Percentiles rank a stretch among this genome's conserved stretches.
Conservation (phyloP, 1,284 basidiomycete genomes). For the Laetiporus sulphureus region DNA sequence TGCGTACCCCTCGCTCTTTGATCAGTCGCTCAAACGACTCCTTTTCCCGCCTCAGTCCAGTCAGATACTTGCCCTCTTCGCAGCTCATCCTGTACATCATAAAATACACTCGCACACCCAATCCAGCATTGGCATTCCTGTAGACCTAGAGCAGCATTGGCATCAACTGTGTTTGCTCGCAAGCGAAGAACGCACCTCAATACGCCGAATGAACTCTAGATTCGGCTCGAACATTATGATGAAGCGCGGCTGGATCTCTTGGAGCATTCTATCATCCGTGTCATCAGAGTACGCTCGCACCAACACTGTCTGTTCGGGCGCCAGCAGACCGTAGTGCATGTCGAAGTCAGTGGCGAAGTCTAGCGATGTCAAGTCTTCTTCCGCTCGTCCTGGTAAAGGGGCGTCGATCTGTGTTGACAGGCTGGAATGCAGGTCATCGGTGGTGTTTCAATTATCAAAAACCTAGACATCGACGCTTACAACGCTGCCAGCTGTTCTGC, state of each 20-base stretch:
- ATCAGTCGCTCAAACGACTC: constrained; percentile 93
- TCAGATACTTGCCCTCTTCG: constrained; percentile 94
- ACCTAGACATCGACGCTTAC: no score
- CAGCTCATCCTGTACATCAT: constrained; percentile 90
- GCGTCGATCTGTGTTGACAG: constrained; percentile 12
- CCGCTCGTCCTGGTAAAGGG: constrained; percentile 17
- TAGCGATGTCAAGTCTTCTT: constrained; percentile 51
- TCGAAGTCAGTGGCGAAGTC: constrained; percentile 72
- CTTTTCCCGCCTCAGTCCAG: constrained; percentile 85
- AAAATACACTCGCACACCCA: constrained; percentile 91
- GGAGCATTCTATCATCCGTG: constrained; percentile 83
- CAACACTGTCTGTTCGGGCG: constrained; percentile 77
- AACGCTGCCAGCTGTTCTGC: constrained; percentile 17
- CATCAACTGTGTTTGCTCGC: not conserved
- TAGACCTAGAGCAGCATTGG: constrained; percentile 55
- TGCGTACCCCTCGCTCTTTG: constrained; percentile 80
- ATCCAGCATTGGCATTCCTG: constrained; percentile 71
- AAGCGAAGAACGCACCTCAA: constrained; percentile 86
- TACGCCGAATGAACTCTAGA: constrained; percentile 85
- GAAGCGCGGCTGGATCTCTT: constrained; percentile 87
- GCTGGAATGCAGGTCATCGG: constrained; percentile 11
- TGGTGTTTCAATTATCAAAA: no score
- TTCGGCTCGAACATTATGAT: constrained; percentile 96
- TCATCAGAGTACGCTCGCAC: constrained; percentile 90
- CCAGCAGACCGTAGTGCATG: constrained; percentile 75